Conservation (phyloP, 495 filamentous ascomycete species). For the Tetracladium setigerum region DNA sequence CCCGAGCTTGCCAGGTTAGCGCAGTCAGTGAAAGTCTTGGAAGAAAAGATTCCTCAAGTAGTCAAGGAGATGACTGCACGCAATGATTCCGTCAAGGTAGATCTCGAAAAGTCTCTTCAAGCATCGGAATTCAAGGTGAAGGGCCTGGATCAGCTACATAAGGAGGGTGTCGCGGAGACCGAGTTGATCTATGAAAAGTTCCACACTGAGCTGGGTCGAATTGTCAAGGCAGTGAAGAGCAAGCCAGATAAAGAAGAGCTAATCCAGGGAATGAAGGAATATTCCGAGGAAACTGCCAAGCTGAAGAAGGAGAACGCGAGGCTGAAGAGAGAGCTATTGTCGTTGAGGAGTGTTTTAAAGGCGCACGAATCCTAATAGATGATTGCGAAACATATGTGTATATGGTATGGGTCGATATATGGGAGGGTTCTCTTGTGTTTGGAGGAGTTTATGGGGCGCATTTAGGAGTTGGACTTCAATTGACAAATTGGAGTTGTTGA, state of each 20-base stretch:
- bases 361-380: constrained; percentile 9
- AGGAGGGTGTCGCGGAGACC: constrained; percentile 85
- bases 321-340: constrained; percentile 44
- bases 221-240: constrained; percentile 61
- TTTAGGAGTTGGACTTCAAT: too few species aligned
- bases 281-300: constrained; percentile 58
- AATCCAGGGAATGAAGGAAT: constrained; percentile 54
- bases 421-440: too few species aligned
- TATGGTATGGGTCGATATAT: too few species aligned
- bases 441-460: too few species aligned
- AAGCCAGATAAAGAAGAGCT: constrained; percentile 70
- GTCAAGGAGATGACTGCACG: constrained; percentile 53
- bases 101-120: constrained; percentile 60
- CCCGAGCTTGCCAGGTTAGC: constrained; percentile 41
- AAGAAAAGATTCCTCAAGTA: constrained; percentile 54
- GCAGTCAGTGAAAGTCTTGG: constrained; percentile 51
- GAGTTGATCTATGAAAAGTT: constrained; percentile 91
- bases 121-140: constrained; percentile 70
- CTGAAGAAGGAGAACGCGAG: constrained; percentile 73
- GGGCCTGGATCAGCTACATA: constrained; percentile 82
- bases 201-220: constrained; percentile 80
- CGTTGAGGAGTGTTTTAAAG: constrained; percentile 38
- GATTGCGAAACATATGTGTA: too few species aligned
- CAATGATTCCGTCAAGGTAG: constrained; percentile 52
- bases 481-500: too few species aligned